Evolutionary conservation across 1,284 basidiomycete genomes (phyloP), one percentile per base, ranked within the genome.

Genomic region (Leccinum pachyderme): DNA sequence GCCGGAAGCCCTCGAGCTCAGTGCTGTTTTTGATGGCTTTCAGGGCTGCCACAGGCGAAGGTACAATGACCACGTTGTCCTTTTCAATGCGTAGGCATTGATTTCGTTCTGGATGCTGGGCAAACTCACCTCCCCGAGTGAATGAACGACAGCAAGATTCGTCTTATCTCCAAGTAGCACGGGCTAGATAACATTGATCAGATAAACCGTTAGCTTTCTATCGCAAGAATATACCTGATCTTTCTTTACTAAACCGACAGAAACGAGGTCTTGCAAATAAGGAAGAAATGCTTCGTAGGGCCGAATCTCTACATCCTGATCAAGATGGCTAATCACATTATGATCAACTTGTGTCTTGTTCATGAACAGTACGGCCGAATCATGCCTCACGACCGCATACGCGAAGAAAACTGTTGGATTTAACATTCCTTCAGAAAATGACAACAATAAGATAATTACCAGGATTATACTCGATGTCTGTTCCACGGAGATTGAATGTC

Each of bases 401-500:
- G 91, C 86, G 67, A 98, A 97, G 77, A 99, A 98, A 24, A 99
- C 95, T 86, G 67, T 5, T 13, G 2, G 25, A 3, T 9, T 12
- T 56, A 9, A 28, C 15, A 9, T n/a, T 51, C 46, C 27, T 31
- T 35, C 11, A 6, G 11, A 4, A 12, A 1, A 39, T n/a, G 25
- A 12, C 39, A 5, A 49, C 5, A 0, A 12, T 31, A 12, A 47
- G 28, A 37, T 24, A 7, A 74, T 22, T 53, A 82, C 83, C 79
- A 59, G 94, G 94, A 68, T 97, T 98, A 75, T 83, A 98, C 37
- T 89, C 87, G 59, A 98, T 96, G 70, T 98, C 95, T 2, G 86
- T 84, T 1, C 95, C 95, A 57, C 96, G 86, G 44, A 99, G 77
- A 73, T 98, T 98, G 75, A 98, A 93, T 29, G 97, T 70, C 96